Evolutionary conservation across 1,284 basidiomycete species (phyloP).

Genomic region (Ceratobasidium sp.): DNA sequence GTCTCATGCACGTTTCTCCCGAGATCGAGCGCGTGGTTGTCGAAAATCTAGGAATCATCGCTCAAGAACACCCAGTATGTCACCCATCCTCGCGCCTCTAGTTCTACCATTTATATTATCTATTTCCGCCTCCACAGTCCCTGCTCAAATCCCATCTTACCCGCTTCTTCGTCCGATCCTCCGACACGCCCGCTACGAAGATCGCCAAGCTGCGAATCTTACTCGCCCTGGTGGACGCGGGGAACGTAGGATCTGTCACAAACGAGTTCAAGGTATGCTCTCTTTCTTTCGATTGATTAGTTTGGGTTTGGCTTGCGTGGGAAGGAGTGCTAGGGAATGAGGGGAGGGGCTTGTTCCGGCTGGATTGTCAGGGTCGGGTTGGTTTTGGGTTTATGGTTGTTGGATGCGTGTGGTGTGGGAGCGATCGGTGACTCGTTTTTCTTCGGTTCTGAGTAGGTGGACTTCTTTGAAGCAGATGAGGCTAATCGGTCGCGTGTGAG

Average conservation of each 20-base stretch:
- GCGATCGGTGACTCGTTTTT: too few relatives aligned
- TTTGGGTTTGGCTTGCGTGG: slow-evolving; percentile 1
- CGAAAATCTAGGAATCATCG: slow-evolving; percentile 75
- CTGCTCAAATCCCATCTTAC: slow-evolving; percentile 72
- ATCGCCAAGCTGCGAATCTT: slow-evolving; percentile 81
- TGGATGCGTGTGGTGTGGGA: too few relatives aligned
- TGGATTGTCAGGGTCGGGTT: too few relatives aligned
- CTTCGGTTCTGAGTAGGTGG: too few relatives aligned
- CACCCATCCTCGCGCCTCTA: too few relatives aligned
- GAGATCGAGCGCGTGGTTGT: slow-evolving; percentile 82
- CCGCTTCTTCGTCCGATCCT: slow-evolving; percentile 76
- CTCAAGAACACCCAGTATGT: slow-evolving; percentile 73
- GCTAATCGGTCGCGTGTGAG: not conserved
- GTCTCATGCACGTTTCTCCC: slow-evolving; percentile 71
- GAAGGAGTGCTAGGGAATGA: not conserved
- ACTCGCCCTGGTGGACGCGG: slow-evolving; percentile 70
- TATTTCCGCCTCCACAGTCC: too few relatives aligned
- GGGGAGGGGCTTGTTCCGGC: too few relatives aligned
- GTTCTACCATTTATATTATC: too few relatives aligned
- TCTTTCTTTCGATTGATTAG: too few relatives aligned
- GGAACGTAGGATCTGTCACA: slow-evolving; percentile 78
- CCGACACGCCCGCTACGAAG: slow-evolving; percentile 76
- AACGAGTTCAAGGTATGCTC: slow-evolving; percentile 87
- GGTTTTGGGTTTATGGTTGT: not conserved
- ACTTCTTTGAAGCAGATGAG: too few relatives aligned